Base-by-base conservation (phyloP, 306 rosid species). In the Quercus engelmannii region DNA sequence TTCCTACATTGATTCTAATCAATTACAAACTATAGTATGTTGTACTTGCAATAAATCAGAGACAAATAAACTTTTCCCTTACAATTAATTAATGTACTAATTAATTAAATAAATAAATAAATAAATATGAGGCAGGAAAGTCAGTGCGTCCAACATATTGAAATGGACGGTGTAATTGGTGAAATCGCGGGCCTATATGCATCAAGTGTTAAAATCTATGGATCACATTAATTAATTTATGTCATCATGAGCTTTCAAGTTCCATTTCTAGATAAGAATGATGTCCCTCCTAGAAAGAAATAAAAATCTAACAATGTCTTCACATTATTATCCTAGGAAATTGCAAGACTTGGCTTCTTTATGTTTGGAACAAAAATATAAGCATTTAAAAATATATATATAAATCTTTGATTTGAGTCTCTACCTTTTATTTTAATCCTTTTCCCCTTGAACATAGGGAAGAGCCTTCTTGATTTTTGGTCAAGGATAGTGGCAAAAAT, bases 111-210 rank as follows among this genome's bases (percentile, higher is more conserved):
- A 38, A 38, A 38, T 2, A 26, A 4, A 56, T 6, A 23, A 19
- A 20, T 20, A 49, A 49, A 49, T n/a, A n/a, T n/a, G 1, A 2
- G 17, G 54, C 17, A 10, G 25, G 65, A 59, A 25, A 25, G 30
- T 18, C n/a, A 70, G 75, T 77, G 88, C 81, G 88, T 43, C 85
- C 85, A 81, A 75, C 83, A 81, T 74, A 63, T 78, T 78, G 85
- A 85, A 41, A 41, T 41, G 46, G 46, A 85, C 85, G 71, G 71
- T 59, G 83, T 78, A 83, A 79, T 35, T 79, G 64, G 65, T 78
- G 69, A 67, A 51, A 67, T 15, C 67, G 82, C 79, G 84, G 86
- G 74, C 82, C 79, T 78, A 57, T 55, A 71, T 75, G 49, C 76
- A 78, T 33, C 69, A 82, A 78, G 79, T 72, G 28, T 74, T 33